Evolutionary conservation across 306 rosid genomes (phyloP).

Genomic region (Lathyrus aphaca): DNA sequence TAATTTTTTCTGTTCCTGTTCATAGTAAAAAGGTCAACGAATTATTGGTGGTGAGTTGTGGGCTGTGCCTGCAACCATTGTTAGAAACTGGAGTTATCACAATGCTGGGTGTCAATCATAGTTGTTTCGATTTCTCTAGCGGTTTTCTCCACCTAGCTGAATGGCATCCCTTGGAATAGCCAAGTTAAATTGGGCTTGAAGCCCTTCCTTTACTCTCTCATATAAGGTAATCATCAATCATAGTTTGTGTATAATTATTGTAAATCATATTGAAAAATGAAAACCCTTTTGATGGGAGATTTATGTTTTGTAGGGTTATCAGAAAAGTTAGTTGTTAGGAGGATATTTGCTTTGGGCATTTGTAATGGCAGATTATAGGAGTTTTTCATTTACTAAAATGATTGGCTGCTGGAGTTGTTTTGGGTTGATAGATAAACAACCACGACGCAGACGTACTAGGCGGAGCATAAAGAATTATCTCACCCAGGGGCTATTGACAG

Average conservation of each 20-base stretch:
- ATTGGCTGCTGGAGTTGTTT: slow-evolving; percentile 96
- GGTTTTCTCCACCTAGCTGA: slow-evolving; percentile 79
- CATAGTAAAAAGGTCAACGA: slow-evolving; percentile 74
- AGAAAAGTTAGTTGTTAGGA: slow-evolving; percentile 49
- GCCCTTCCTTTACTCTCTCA: slow-evolving; percentile 54
- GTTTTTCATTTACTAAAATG: slow-evolving; percentile 54
- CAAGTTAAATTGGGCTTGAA: slow-evolving; percentile 60
- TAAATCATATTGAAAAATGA: background rate
- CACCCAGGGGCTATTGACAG: slow-evolving; percentile 64
- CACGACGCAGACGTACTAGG: slow-evolving; percentile 35
- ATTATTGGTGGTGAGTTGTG: slow-evolving; percentile 54
- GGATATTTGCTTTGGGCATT: slow-evolving; percentile 43
- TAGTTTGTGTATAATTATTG: slow-evolving; percentile 15
- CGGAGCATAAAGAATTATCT: slow-evolving; percentile 47
- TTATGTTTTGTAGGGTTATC: slow-evolving; percentile 40
- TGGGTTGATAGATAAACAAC: slow-evolving; percentile 65
- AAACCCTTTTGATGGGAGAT: slow-evolving; percentile 31
- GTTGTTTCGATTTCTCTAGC: slow-evolving; percentile 52
- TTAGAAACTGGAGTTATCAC: slow-evolving; percentile 65
- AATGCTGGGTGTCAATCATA: slow-evolving; percentile 72
- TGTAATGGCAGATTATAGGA: slow-evolving; percentile 47
- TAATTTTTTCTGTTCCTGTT: slow-evolving; percentile 21
- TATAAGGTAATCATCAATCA: slow-evolving; percentile 53
- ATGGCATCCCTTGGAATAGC: slow-evolving; percentile 91
- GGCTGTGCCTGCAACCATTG: slow-evolving; percentile 58